Conservation (phyloP, 2,329 filamentous ascomycete species). For the Venturia pyrina region DNA sequence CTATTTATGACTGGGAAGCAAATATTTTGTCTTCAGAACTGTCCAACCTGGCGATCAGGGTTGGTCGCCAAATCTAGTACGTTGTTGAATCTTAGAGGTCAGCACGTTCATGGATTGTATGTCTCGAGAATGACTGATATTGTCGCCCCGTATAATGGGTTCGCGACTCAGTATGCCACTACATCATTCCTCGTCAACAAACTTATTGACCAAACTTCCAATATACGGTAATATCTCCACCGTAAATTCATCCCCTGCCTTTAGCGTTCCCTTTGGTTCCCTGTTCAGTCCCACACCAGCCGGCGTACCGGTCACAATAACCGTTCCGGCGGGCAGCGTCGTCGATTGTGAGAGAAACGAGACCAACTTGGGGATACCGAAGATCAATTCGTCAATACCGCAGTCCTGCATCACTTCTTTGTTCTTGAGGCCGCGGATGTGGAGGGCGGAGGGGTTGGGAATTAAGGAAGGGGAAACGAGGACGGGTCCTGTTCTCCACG, state of each 20-base stretch:
- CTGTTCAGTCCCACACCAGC: slow-evolving; percentile 28
- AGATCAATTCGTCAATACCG: slow-evolving; percentile 39
- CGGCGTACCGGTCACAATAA: slow-evolving; percentile 42
- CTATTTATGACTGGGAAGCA: too few species aligned
- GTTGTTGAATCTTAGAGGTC: too few species aligned
- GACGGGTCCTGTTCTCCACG: slow-evolving; percentile 19
- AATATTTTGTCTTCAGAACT: too few species aligned
- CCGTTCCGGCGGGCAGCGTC: slow-evolving; percentile 37
- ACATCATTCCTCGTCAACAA: slow-evolving; percentile 21
- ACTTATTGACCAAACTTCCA: slow-evolving; percentile 38
- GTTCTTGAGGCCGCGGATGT: slow-evolving; percentile 33
- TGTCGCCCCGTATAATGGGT: too few species aligned
- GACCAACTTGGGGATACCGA: slow-evolving; percentile 30
- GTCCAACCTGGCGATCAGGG: too few species aligned
- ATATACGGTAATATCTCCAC: slow-evolving; percentile 41
- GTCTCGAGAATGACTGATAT: too few species aligned
- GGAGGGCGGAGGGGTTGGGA: slow-evolving; percentile 24
- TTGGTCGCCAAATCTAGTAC: too few species aligned
- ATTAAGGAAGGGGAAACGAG: slow-evolving; percentile 26
- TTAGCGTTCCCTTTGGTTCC: slow-evolving; percentile 33
- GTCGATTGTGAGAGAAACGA: slow-evolving; percentile 35
- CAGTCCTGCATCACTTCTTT: slow-evolving; percentile 34
- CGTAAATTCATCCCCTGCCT: slow-evolving; percentile 36
- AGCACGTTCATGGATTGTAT: too few species aligned
- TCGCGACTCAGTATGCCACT: too few species aligned